Conservation (phyloP, 495 filamentous ascomycete genomes). For the Podospora appendiculata region DNA sequence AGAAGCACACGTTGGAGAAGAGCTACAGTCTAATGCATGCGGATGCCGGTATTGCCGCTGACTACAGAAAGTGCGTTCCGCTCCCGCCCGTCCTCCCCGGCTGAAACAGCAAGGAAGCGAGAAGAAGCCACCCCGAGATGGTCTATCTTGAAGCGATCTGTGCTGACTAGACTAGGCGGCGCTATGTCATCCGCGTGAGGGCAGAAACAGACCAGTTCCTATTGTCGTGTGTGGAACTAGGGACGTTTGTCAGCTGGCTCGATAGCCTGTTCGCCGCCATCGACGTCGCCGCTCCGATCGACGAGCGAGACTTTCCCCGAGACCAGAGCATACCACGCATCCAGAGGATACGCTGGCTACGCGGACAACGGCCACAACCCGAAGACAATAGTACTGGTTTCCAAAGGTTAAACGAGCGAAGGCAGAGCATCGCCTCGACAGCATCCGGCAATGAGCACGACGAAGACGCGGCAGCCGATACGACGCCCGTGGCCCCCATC, state of each 20-base stretch:
- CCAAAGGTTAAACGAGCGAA: conserved; percentile 12
- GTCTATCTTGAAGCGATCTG: not conserved
- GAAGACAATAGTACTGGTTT: conserved; percentile 19
- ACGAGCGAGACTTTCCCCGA: conserved; percentile 51
- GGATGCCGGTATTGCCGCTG: conserved; percentile 56
- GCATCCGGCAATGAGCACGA: not conserved
- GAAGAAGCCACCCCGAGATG: not conserved
- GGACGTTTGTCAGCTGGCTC: conserved; percentile 49
- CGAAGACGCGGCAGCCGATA: not conserved
- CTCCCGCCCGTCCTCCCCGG: not conserved
- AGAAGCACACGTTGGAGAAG: conserved; percentile 38
- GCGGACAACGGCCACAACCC: conserved; percentile 18
- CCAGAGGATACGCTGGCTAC: conserved; percentile 31
- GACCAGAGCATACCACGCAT: conserved; percentile 44
- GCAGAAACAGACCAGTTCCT: conserved; percentile 59
- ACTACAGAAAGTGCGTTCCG: conserved; percentile 48
- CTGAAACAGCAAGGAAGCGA: not conserved
- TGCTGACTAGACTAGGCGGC: conserved; percentile 27
- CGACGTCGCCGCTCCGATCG: conserved; percentile 53
- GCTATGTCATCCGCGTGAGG: conserved; percentile 54
- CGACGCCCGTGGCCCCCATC: not conserved
- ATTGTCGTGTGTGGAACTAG: conserved; percentile 44
- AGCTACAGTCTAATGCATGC: conserved; percentile 57
- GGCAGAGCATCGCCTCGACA: conserved; percentile 1
- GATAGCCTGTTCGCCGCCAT: conserved; percentile 58